Conservation (phyloP, 441 rosid species). For the Syzygium syzygioides region DNA sequence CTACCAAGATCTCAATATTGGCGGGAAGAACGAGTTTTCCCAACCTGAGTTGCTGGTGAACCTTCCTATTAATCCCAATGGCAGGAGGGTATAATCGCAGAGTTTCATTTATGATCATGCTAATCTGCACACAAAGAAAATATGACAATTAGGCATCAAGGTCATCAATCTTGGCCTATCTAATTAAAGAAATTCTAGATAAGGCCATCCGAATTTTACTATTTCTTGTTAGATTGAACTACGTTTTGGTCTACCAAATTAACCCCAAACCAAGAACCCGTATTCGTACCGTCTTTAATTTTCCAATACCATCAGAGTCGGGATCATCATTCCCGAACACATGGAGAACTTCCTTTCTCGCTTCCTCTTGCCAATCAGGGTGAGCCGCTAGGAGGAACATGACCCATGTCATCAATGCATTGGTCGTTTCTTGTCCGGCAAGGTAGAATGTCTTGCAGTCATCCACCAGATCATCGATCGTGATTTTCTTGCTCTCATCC, state of each 20-base stretch:
- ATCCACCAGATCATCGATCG: constrained; percentile 5
- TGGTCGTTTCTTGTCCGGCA: neutral
- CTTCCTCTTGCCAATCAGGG: constrained; percentile 12
- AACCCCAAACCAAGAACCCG: neutral
- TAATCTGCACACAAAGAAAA: neutral
- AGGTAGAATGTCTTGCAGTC: neutral
- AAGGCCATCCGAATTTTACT: neutral
- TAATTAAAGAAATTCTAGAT: neutral
- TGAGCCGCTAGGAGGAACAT: constrained; percentile 18
- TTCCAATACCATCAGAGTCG: constrained; percentile 17
- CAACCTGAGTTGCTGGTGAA: neutral
- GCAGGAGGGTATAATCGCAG: neutral
- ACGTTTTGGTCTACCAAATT: neutral
- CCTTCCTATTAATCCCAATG: neutral
- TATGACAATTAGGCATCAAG: neutral
- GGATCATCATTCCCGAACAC: constrained; percentile 21
- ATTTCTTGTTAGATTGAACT: neutral
- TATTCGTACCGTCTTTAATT: constrained; percentile 18
- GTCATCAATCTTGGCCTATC: neutral
- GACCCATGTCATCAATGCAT: neutral
- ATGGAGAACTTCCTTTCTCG: constrained; percentile 23
- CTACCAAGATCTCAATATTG: neutral
- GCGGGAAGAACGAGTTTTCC: neutral
- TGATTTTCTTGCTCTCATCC: constrained; percentile 16
- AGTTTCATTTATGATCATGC: neutral